Evolutionary conservation across 2,329 filamentous ascomycete genomes (phyloP).

Genomic region (Fusarium scirpi): DNA sequence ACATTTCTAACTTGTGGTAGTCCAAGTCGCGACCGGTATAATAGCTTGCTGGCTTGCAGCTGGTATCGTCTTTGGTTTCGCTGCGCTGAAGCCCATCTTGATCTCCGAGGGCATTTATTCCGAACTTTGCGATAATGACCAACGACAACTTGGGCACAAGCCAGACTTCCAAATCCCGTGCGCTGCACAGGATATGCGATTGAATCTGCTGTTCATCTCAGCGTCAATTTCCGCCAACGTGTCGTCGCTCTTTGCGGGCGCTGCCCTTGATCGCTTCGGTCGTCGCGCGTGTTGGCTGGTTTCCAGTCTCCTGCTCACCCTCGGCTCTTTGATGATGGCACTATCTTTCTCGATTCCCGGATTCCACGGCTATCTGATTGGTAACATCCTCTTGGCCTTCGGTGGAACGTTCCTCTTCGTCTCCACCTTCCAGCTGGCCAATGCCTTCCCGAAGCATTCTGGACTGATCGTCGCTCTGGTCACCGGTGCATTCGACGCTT

Average conservation of each 20-base stretch:
- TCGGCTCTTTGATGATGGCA: slow-evolving; percentile 78
- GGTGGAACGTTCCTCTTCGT: slow-evolving; percentile 86
- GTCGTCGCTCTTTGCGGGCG: slow-evolving; percentile 83
- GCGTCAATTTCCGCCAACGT: slow-evolving; percentile 90
- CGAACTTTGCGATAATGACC: slow-evolving; percentile 64
- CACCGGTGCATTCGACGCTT: slow-evolving; percentile 85
- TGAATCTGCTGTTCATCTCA: slow-evolving; percentile 92
- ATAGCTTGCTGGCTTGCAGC: slow-evolving; percentile 81
- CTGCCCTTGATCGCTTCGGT: slow-evolving; percentile 83
- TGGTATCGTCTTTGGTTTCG: slow-evolving; percentile 85
- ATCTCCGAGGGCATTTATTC: slow-evolving; percentile 78
- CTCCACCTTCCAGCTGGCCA: slow-evolving; percentile 83
- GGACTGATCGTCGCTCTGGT: slow-evolving; percentile 81
- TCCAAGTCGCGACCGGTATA: slow-evolving; percentile 76
- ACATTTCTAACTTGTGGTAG: slow-evolving; percentile 53
- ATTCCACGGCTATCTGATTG: slow-evolving; percentile 79
- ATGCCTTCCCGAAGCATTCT: slow-evolving; percentile 80
- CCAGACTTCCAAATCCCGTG: slow-evolving; percentile 54
- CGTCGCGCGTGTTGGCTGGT: slow-evolving; percentile 80
- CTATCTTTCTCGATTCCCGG: slow-evolving; percentile 70
- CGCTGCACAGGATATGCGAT: slow-evolving; percentile 63
- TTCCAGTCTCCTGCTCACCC: slow-evolving; percentile 74
- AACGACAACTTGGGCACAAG: slow-evolving; percentile 19
- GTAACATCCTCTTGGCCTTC: slow-evolving; percentile 79
- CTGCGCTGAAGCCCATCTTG: slow-evolving; percentile 84